Conservation (phyloP, 2,329 filamentous ascomycete species). For the Knoxdaviesia capensis region DNA sequence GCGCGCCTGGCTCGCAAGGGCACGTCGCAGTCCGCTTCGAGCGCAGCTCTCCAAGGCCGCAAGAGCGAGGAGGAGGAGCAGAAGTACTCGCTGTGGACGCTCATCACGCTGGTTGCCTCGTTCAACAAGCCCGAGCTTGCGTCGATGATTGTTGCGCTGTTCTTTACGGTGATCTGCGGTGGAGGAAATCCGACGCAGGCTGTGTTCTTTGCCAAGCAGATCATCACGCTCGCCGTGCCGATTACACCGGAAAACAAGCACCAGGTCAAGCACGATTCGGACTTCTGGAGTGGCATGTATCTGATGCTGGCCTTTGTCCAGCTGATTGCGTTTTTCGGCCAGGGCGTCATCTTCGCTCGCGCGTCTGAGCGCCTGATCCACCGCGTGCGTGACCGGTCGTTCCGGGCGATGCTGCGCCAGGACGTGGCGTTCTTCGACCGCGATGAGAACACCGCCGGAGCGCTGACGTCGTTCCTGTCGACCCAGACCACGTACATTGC, state of each 20-base stretch:
- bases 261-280: conserved; percentile 45
- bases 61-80: conserved; percentile 20
- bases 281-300: conserved; percentile 83
- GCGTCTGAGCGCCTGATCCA: conserved; percentile 77
- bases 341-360: conserved; percentile 60
- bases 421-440: conserved; percentile 84
- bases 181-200: conserved; percentile 54
- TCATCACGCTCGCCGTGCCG: conserved; percentile 42
- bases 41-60: conserved; percentile 41
- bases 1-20: conserved; percentile 33
- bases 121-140: conserved; percentile 61
- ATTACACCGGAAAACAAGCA: conserved; percentile 27
- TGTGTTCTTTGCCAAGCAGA: conserved; percentile 78
- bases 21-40: conserved; percentile 44
- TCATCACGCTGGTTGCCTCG: conserved; percentile 59
- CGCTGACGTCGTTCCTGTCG: conserved; percentile 71
- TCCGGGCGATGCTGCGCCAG: conserved; percentile 75
- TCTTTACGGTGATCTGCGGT: conserved; percentile 59
- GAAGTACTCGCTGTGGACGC: conserved; percentile 50
- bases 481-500: conserved; percentile 80
- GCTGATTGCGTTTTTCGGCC: conserved; percentile 44
- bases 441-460: conserved; percentile 75
- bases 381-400: conserved; percentile 62
- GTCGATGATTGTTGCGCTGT: conserved; percentile 51
- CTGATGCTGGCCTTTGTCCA: conserved; percentile 62